A percentile compares a stretch with the other conserved stretches of the same genome.
phyloP scores from a whole-genome alignment of 345 rosid species.

The Carallia brachiata region DNA sequence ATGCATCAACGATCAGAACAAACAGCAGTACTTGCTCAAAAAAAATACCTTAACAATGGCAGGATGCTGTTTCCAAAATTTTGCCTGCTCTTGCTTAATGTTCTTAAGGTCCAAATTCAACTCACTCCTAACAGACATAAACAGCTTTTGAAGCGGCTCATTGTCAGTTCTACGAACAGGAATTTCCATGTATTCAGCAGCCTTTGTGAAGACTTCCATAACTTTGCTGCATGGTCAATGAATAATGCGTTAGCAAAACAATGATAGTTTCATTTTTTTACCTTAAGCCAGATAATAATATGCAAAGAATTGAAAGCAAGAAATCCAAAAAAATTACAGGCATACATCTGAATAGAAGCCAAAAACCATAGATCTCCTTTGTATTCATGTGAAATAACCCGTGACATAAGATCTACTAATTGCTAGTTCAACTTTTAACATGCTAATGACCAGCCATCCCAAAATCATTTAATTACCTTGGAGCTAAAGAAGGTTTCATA shows the following conservation, averaged over 20 bases:
- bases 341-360: too few species aligned
- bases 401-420: background rate
- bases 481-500: constrained; percentile 97
- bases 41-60: constrained; percentile 79
- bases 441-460: background rate
- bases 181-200: constrained; percentile 95
- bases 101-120: constrained; percentile 90
- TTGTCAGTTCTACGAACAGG: constrained; percentile 94
- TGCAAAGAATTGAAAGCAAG: background rate
- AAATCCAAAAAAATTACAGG: background rate
- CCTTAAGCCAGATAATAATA: background rate
- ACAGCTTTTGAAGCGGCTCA: constrained; percentile 96
- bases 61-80: constrained; percentile 99
- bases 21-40: constrained; percentile 1
- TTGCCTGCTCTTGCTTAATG: constrained; percentile 99
- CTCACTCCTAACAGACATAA: constrained; percentile 95
- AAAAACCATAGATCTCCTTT: too few species aligned
- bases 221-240: constrained; percentile 68
- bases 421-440: background rate
- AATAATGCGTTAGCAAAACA: constrained; percentile 2
- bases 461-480: constrained; percentile 52
- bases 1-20: constrained; percentile 8
- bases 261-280: background rate
- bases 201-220: constrained; percentile 95
- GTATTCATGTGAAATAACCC: too few species aligned